Conservation (phyloP, 2,329 filamentous ascomycete genomes). For the Podosphaera xanthii region DNA sequence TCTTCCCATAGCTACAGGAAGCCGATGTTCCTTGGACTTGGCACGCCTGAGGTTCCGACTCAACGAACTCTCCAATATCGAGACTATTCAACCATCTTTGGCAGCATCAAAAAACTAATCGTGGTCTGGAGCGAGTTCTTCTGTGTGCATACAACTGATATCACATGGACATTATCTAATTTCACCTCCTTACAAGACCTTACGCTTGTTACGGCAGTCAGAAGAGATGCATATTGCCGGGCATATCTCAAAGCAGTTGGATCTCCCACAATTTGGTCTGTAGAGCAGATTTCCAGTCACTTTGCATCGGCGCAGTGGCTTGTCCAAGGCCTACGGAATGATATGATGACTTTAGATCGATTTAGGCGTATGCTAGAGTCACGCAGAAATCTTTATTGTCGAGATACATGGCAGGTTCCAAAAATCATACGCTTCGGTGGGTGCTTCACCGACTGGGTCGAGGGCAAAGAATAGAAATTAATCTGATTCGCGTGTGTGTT, state of each 20-base stretch:
- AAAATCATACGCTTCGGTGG: slow-evolving; percentile 1
- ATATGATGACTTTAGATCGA: neutral
- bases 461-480: neutral
- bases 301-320: slow-evolving; percentile 1
- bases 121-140: slow-evolving; percentile 1
- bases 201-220: neutral
- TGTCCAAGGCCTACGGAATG: slow-evolving; percentile 1
- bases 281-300: slow-evolving; percentile 1
- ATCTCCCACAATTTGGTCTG: neutral
- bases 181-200: neutral
- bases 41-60: neutral
- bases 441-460: slow-evolving; percentile 1
- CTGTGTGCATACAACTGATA: slow-evolving; percentile 1
- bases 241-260: slow-evolving; percentile 1
- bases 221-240: slow-evolving; percentile 1
- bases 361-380: neutral
- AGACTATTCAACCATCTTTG: neutral
- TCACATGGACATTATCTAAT: slow-evolving; percentile 1
- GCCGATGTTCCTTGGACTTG: neutral
- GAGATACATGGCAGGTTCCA: neutral
- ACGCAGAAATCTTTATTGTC: neutral
- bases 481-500: neutral
- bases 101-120: neutral
- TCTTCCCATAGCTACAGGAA: neutral
- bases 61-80: neutral